Base-by-base conservation (phyloP, 75 land plant genomes). In the Adiantum capillusveneris region DNA sequence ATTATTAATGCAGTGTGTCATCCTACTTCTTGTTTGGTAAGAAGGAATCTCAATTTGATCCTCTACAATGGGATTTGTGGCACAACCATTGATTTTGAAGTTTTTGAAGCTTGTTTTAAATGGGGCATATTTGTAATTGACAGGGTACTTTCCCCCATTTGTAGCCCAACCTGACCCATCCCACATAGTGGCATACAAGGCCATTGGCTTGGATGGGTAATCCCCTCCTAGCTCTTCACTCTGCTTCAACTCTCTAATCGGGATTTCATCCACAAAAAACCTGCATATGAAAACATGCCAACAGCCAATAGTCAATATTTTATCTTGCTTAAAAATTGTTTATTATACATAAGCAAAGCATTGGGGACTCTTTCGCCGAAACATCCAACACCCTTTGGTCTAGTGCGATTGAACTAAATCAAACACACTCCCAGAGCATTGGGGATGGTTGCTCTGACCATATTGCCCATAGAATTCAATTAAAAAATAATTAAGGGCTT, bases 151-250 rank as follows among this genome's bases (percentile, higher is more conserved):
- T 21, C 88, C 88, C 17, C 88, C 88, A 25, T 65, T 62, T 17
- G 88, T 84, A 18, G 88, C 88, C 88, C 88, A 84, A 6, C 63
- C 51, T 36, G 88, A 84, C 31, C 82, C 88, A 58, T 84, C 86
- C 86, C 88, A 84, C n/a, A 84, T 84, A 11, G 88, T 84, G 21
- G 76, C 61, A 36, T 72, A 79, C 29, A 83, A 63, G 9, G 75
- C 62, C 88, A 84, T 84, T 1, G 88, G 86, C 67, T 84, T 84
- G 37, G 75, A 59, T 26, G 88, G 86, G 29, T 79, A 84, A 1
- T 54, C 66, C 1, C 66, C 78, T 9, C 84, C 84, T 81, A 84
- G 76, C 26, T 73, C 78, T 14, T 53, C 77, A 30, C 70, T 71
- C 9, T 75, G 59, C 34, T 58, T 63, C 29, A 84, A 30, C 59